A percentile compares a stretch with the other conserved stretches of the same genome.
These are phyloP conservation scores for Euptelea pleiosperma DNA, from an alignment of 164 flowering plant genomes.

Conservation along the genomic window DNA sequence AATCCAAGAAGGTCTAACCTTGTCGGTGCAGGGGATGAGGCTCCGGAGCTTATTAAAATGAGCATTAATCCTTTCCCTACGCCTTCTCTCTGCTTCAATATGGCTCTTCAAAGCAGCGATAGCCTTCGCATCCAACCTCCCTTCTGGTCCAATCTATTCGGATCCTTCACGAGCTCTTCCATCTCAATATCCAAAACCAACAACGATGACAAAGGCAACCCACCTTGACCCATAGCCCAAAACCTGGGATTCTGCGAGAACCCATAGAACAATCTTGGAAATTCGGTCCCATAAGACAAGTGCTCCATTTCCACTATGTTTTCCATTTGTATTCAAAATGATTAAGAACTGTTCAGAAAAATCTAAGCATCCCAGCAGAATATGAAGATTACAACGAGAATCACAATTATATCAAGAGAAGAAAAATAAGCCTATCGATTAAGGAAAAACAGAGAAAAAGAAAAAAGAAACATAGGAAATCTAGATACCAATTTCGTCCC, in stretches of 20 bases:
- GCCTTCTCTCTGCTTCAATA: constrained; percentile 91
- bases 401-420: background rate
- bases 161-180: constrained; percentile 54
- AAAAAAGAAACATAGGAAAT: too few species aligned
- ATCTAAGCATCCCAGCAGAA: too few species aligned
- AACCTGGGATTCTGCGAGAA: constrained; percentile 17
- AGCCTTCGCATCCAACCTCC: constrained; percentile 49
- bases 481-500: too few species aligned
- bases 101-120: constrained; percentile 83
- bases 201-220: constrained; percentile 31
- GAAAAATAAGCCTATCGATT: background rate
- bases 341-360: too few species aligned
- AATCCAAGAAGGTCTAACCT: constrained; percentile 37
- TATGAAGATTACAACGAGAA: too few species aligned
- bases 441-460: too few species aligned
- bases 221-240: constrained; percentile 20
- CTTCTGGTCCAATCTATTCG: constrained; percentile 31
- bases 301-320: too few species aligned
- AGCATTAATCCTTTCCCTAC: constrained; percentile 86
- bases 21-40: constrained; percentile 55
- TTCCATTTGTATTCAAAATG: too few species aligned
- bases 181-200: constrained; percentile 51
- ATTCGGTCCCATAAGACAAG: too few species aligned
- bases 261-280: constrained; percentile 9
- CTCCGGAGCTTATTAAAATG: constrained; percentile 72